These are phyloP conservation scores for Yarrowia keelungensis DNA, from an alignment of 805 yeast genomes.

Conservation along the genomic window DNA sequence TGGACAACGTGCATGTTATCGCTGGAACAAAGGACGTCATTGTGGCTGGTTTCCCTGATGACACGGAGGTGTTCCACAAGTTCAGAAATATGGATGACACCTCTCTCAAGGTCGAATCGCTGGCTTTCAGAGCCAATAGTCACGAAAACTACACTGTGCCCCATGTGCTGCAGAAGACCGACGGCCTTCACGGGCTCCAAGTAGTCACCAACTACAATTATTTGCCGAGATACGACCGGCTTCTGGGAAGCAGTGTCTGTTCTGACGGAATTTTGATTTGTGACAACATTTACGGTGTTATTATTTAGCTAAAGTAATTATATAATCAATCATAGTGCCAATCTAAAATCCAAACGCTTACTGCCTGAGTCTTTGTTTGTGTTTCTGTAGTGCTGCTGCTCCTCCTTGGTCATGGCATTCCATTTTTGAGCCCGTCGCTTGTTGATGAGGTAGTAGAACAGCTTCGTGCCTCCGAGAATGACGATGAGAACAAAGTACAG, in stretches of 20 bases:
- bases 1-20: conserved; percentile 15
- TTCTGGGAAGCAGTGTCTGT: conserved; percentile 23
- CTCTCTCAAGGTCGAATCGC: background rate
- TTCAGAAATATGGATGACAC: conserved; percentile 15
- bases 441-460: conserved; percentile 50
- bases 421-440: conserved; percentile 55
- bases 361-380: conserved; percentile 62
- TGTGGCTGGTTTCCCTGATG: conserved; percentile 20
- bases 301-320: background rate
- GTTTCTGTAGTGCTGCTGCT: conserved; percentile 57
- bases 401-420: conserved; percentile 58
- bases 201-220: conserved; percentile 20
- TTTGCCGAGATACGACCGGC: conserved; percentile 7
- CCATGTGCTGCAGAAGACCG: conserved; percentile 12
- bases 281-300: conserved; percentile 3
- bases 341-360: conserved; percentile 62
- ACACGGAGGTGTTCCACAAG: conserved; percentile 2
- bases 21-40: conserved; percentile 23
- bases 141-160: conserved; percentile 14
- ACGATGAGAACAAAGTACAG: conserved; percentile 43
- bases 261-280: conserved; percentile 15
- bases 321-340: conserved; percentile 43
- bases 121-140: conserved; percentile 19
- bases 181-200: conserved; percentile 9
- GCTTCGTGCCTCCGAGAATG: conserved; percentile 44